Base-by-base conservation (phyloP, 2,329 filamentous ascomycete genomes). In the Verruconis gallopava region DNA sequence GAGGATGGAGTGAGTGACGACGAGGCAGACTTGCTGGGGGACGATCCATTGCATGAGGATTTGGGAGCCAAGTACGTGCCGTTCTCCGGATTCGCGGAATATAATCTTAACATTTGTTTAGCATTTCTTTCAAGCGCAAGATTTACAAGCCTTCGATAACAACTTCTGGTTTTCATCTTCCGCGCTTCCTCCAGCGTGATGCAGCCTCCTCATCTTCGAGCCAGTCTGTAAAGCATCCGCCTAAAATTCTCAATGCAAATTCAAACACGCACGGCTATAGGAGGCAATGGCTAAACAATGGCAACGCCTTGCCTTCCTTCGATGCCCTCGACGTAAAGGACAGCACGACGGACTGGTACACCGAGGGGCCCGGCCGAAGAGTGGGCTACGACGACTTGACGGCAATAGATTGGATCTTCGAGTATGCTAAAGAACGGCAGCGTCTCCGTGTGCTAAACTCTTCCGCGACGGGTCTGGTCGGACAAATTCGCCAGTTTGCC, bases 361-460 rank as follows among this genome's bases (percentile, higher is more conserved):
- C 81, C 37, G 89, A 95, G 60, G 86, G 85, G 1, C 86, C 85
- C 0, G 88, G 88, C 1, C 76, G 85, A 41, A 77, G 91, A 55
- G 88, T 95, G 28, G 89, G 84, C 42, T 98, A 98, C 64, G 89
- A 95, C 55, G 83, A 98, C 63, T 69, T 95, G 58, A 95, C 89
- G 13, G 89, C 91, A 45, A 98, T 98, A 58, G 91, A 98, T 66
- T 98, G 91, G 91, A 96, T 96, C 56, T 96, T 94, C 53, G 91
- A 98, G 61, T 94, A 96, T 57, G 91, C 84, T 40, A 95, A 95
- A 60, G 91, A 98, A 64, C 77, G 91, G 15, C 85, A 93, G 59
- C 77, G 91, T 18, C 66, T 93, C 53, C 76, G 85, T n/a, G 73
- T 81, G 21, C 67, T 98, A 15, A 74, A 77, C 43, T 75, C 81